Base-by-base conservation (phyloP, 225 moss, liverwort and hornwort genomes). In the Rhytidiadelphus loreus region DNA sequence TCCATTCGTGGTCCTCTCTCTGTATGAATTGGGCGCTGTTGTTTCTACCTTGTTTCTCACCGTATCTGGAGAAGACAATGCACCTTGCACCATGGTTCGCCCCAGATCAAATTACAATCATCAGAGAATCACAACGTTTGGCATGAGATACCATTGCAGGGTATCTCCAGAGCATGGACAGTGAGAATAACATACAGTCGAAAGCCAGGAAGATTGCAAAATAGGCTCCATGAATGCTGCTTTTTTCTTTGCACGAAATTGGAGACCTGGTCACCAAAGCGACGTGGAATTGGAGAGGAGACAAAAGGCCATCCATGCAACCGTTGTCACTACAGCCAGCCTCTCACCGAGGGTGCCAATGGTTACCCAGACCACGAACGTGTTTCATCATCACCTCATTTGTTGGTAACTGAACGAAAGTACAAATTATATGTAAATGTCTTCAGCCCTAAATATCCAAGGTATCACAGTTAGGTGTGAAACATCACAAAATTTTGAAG, bases 81-180 rank as follows among this genome's bases (percentile, higher is more conserved):
- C 77, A 82, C 57, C 69, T 35, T 85, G 33, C 81, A 85, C 89
- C 92, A 92, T 92, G 76, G 76, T 87, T 68, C 82, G 61, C 41
- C 72, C 61, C 85, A 71, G 88, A 65, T 92, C 83, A 90, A 78
- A 39, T 80, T 25, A 60, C 87, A 81, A 44, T 56, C 69, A 77
- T 85, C 81, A 84, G 37, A 32, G 84, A 58, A 68, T 44, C 78
- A 66, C 71, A 82, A 76, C 23, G 48, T 68, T 52, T 61, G 73
- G 52, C 59, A 56, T 50, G 68, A 68, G 66, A n/a, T 57, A 74
- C 75, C 87, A 79, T 60, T 46, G 78, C 78, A 66, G 43, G 16
- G 69, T 30, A 48, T 58, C 60, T 77, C 64, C 78, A 78, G 85
- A 26, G 77, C 75, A 70, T 9, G 60, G 26, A 76, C 29, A 21